Evolutionary conservation across 352 stramenopile genomes (phyloP).

Genomic region (Phytophthora ramorum): DNA sequence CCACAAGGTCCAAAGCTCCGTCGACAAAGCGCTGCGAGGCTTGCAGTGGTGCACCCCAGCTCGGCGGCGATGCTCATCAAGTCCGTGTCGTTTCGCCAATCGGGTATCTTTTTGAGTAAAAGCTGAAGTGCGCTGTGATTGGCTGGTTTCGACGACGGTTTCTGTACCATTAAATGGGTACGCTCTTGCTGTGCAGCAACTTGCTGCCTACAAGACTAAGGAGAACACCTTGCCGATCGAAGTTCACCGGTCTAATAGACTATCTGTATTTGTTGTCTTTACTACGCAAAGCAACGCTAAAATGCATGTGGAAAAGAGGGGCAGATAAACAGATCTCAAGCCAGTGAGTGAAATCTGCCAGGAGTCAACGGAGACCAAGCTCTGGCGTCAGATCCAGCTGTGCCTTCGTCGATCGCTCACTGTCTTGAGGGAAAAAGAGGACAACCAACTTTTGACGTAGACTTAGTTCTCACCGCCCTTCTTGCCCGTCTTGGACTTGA

Average conservation of each 20-base stretch:
- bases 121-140: slow-evolving; percentile 12
- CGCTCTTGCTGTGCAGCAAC: background rate
- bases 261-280: slow-evolving; percentile 43
- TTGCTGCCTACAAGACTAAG: too few species aligned
- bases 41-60: slow-evolving; percentile 8
- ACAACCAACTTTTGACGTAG: slow-evolving; percentile 5
- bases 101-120: slow-evolving; percentile 18
- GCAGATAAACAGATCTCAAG: slow-evolving; percentile 27
- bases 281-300: slow-evolving; percentile 36
- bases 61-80: slow-evolving; percentile 21
- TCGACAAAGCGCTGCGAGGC: slow-evolving; percentile 47
- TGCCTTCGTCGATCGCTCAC: slow-evolving; percentile 8
- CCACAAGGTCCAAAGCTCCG: slow-evolving; percentile 57
- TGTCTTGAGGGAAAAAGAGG: slow-evolving; percentile 5
- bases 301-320: slow-evolving; percentile 25
- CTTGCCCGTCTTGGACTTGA: slow-evolving; percentile 83
- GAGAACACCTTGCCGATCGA: background rate
- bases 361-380: slow-evolving; percentile 19
- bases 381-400: slow-evolving; percentile 19
- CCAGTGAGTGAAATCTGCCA: slow-evolving; percentile 9
- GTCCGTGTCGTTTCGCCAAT: slow-evolving; percentile 17
- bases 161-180: slow-evolving; percentile 22
- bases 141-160: background rate
- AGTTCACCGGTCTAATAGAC: slow-evolving; percentile 32
- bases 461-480: slow-evolving; percentile 58